phyloP scores from a whole-genome alignment of 2,329 filamentous ascomycete species.

The Penicillium sp. region DNA sequence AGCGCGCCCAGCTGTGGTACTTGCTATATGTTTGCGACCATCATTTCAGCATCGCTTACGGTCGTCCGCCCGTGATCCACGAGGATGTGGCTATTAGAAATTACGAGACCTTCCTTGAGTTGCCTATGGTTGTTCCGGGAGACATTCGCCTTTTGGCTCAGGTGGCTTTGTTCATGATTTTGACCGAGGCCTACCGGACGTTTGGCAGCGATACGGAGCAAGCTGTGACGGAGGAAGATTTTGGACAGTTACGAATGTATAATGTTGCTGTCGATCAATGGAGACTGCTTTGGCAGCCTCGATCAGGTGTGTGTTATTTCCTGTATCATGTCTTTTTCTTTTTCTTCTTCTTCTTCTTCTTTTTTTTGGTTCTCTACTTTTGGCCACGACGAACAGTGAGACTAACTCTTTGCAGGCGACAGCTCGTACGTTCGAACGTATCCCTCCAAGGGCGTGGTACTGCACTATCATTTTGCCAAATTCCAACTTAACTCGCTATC shows the following conservation, averaged over 20 bases:
- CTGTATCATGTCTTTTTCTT: not conserved
- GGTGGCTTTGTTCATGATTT: slow-evolving; percentile 62
- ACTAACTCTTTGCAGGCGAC: slow-evolving; percentile 32
- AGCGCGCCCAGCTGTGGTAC: slow-evolving; percentile 65
- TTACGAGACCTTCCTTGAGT: slow-evolving; percentile 60
- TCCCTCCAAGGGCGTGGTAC: slow-evolving; percentile 54
- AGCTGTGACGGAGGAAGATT: slow-evolving; percentile 55
- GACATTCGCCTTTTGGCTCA: slow-evolving; percentile 64
- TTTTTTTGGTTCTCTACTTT: no score
- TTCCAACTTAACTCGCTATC: slow-evolving; percentile 56
- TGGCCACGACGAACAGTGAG: not conserved
- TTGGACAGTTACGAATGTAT: slow-evolving; percentile 53
- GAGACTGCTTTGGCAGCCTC: slow-evolving; percentile 55
- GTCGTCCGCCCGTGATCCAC: slow-evolving; percentile 61
- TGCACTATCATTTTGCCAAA: slow-evolving; percentile 60
- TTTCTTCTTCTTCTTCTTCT: not conserved
- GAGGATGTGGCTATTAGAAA: slow-evolving; percentile 63
- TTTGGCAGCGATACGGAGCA: slow-evolving; percentile 62
- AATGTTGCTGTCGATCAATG: slow-evolving; percentile 58
- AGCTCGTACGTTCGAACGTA: slow-evolving; percentile 55
- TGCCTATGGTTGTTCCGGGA: slow-evolving; percentile 55
- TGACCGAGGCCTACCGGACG: slow-evolving; percentile 60
- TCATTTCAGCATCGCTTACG: slow-evolving; percentile 66
- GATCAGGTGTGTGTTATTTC: slow-evolving; percentile 43
- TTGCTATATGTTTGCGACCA: slow-evolving; percentile 68